These are phyloP conservation scores for Metschnikowia shivogae DNA, from an alignment of 805 yeast species.

Conservation along the genomic window DNA sequence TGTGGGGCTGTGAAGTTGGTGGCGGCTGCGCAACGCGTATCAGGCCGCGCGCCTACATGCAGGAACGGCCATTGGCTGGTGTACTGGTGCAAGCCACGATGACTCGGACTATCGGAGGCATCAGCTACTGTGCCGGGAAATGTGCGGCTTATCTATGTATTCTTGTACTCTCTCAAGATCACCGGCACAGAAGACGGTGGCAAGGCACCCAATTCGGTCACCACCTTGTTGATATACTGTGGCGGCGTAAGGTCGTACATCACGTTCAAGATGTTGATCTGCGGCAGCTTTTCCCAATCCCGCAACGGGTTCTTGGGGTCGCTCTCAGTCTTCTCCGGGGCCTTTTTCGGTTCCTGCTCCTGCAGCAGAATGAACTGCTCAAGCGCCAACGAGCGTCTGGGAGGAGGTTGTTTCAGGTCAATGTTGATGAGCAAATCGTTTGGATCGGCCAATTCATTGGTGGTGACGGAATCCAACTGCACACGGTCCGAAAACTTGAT, in stretches of 20 bases:
- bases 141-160: constrained; percentile 16
- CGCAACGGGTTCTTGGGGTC: constrained; percentile 42
- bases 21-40: too few relatives aligned
- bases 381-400: constrained; percentile 57
- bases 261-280: constrained; percentile 72
- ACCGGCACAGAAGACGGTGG: constrained; percentile 99
- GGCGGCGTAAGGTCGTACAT: constrained; percentile 95
- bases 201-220: constrained; percentile 91
- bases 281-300: constrained; percentile 61
- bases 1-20: too few relatives aligned
- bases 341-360: constrained; percentile 31
- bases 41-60: too few relatives aligned
- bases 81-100: too few relatives aligned
- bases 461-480: constrained; percentile 92
- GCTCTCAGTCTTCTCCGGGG: constrained; percentile 18
- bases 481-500: constrained; percentile 93
- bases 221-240: constrained; percentile 85
- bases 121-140: too few relatives aligned
- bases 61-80: too few relatives aligned
- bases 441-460: constrained; percentile 83
- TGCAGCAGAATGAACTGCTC: constrained; percentile 54
- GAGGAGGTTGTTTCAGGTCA: constrained; percentile 48
- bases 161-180: constrained; percentile 85
- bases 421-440: constrained; percentile 58
- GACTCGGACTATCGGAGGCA: too few relatives aligned